Percentiles rank a stretch among this genome's conserved stretches.
Conservation (phyloP, 345 rosid species). For the Dipteronia dyeriana region DNA sequence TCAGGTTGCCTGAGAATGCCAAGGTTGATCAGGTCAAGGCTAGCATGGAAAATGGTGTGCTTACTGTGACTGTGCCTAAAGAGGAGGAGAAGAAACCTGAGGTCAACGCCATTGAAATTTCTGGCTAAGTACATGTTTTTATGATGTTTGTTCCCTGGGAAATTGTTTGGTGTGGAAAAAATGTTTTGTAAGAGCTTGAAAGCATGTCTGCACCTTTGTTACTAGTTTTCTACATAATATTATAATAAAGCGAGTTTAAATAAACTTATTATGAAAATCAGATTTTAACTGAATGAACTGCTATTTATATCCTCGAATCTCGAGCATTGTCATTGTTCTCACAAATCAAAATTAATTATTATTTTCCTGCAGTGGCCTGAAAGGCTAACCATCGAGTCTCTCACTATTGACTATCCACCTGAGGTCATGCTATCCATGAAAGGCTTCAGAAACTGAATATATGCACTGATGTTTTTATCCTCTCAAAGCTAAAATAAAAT, state of each 20-base stretch:
- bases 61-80: slow-evolving; percentile 43
- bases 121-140: slow-evolving; percentile 24
- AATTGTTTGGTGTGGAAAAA: not conserved
- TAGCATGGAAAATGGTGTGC: slow-evolving; percentile 58
- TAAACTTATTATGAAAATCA: not conserved
- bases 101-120: slow-evolving; percentile 54
- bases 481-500: no score
- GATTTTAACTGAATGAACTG: no score
- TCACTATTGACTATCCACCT: no score
- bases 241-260: not conserved
- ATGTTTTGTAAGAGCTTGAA: not conserved
- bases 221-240: not conserved
- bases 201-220: not conserved
- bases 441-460: no score
- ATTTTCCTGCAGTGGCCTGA: no score
- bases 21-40: slow-evolving; percentile 49
- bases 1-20: slow-evolving; percentile 46
- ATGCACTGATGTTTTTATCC: no score
- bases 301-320: no score
- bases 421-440: no score
- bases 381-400: no score
- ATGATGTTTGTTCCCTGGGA: not conserved
- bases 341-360: no score
- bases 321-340: no score
- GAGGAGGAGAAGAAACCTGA: slow-evolving; percentile 35